phyloP scores from a whole-genome alignment of 768 basidiomycete species.

The Tylopilus vinaceipallidus region DNA sequence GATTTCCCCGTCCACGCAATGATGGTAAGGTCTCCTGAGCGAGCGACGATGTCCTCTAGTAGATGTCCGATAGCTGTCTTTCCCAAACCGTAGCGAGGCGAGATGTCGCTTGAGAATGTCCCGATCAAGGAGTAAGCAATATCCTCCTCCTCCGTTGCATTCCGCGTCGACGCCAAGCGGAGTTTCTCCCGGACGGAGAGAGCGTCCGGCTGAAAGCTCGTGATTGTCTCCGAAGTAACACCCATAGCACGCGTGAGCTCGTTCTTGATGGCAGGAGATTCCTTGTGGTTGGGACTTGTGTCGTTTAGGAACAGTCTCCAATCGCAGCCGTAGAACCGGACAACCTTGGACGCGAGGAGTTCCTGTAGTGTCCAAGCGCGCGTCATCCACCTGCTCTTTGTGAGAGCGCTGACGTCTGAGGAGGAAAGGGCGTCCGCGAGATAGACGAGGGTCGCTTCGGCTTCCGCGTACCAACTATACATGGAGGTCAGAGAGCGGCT shows the following conservation, averaged over 20 bases:
- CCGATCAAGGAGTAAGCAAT: no score
- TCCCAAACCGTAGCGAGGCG: not conserved
- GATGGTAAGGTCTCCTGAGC: not conserved
- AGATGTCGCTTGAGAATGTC: not conserved
- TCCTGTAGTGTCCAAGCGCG: not conserved
- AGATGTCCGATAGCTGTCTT: not conserved
- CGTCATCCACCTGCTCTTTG: not conserved
- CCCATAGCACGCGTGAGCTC: no score
- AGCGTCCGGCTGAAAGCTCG: no score
- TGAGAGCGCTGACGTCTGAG: not conserved
- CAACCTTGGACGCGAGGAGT: not conserved
- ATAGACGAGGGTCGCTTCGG: not conserved
- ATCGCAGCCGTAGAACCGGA: not conserved
- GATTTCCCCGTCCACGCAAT: not conserved
- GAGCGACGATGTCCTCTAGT: not conserved
- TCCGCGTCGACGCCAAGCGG: no score
- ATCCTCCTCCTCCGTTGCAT: no score
- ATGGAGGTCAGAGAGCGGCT: slow-evolving; percentile 2
- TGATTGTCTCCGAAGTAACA: no score
- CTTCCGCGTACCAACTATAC: slow-evolving; percentile 3
- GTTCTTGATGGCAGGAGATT: no score
- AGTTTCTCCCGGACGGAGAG: no score
- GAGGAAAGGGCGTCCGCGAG: not conserved
- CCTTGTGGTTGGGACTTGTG: no score
- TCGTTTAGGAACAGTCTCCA: no score